phyloP scores from a whole-genome alignment of 441 rosid species.

The Gossypium lobatum region DNA sequence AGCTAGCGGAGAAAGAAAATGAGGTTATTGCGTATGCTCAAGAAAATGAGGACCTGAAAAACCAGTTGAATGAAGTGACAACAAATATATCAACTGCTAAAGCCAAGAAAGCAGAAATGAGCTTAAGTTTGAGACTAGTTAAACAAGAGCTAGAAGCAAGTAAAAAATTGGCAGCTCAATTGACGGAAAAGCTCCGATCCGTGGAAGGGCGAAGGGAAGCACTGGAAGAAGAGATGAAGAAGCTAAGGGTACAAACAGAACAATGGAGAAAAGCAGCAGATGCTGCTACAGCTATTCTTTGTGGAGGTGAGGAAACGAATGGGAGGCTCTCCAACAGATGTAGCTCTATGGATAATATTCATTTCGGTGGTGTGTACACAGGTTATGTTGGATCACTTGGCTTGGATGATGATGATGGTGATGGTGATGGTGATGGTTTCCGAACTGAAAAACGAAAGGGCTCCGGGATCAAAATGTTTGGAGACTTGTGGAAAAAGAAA shows the following conservation, averaged over 20 bases:
- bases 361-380: slow-evolving; percentile 45
- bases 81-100: slow-evolving; percentile 28
- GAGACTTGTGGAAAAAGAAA: slow-evolving; percentile 87
- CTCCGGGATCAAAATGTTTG: slow-evolving; percentile 74
- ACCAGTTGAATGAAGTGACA: slow-evolving; percentile 42
- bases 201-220: slow-evolving; percentile 50
- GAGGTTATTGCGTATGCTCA: slow-evolving; percentile 34
- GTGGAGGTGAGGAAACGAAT: slow-evolving; percentile 54
- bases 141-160: slow-evolving; percentile 58
- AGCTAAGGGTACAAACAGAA: slow-evolving; percentile 75
- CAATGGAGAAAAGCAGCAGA: slow-evolving; percentile 95
- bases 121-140: slow-evolving; percentile 35
- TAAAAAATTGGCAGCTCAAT: slow-evolving; percentile 31
- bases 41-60: slow-evolving; percentile 58
- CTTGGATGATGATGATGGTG: slow-evolving; percentile 27
- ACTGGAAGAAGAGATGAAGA: slow-evolving; percentile 80
- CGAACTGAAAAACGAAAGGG: slow-evolving; percentile 70
- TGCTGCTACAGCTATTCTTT: slow-evolving; percentile 85
- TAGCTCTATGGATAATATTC: slow-evolving; percentile 63
- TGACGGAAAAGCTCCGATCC: slow-evolving; percentile 52
- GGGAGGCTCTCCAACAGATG: slow-evolving; percentile 54
- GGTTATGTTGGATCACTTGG: slow-evolving; percentile 61
- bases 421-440: slow-evolving; percentile 56
- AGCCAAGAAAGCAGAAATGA: slow-evolving; percentile 47
- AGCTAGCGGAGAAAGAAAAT: slow-evolving; percentile 54